Percentiles rank a stretch among this genome's conserved stretches.
These are phyloP conservation scores for Quercus wislizeni DNA, from an alignment of 306 rosid genomes.

Conservation along the genomic window DNA sequence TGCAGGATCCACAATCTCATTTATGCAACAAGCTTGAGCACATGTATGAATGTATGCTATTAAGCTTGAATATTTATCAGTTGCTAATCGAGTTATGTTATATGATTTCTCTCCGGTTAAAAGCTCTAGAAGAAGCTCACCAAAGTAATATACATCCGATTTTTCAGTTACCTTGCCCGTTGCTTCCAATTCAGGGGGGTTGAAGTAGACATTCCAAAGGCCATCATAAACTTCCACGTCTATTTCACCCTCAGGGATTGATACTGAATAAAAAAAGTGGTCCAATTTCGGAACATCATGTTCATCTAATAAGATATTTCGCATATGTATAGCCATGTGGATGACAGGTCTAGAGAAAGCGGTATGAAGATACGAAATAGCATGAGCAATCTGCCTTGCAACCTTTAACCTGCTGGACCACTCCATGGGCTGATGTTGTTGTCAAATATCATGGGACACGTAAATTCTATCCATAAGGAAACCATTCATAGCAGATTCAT, in stretches of 20 bases:
- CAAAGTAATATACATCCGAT: conserved; percentile 9
- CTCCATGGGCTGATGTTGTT: neutral
- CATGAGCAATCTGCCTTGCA: neutral
- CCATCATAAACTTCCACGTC: neutral
- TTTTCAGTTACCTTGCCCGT: neutral
- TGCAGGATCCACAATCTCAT: too few relatives aligned
- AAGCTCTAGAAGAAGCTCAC: neutral
- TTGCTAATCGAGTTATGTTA: too few relatives aligned
- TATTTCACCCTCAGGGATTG: conserved; percentile 11
- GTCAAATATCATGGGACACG: neutral
- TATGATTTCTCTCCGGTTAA: too few relatives aligned
- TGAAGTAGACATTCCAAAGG: too few relatives aligned
- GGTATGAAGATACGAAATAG: neutral
- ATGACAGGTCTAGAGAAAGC: neutral
- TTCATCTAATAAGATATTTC: conserved; percentile 1
- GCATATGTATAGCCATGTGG: neutral
- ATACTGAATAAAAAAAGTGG: neutral
- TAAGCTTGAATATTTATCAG: neutral
- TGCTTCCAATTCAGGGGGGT: neutral
- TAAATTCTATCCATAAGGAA: neutral
- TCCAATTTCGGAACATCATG: neutral
- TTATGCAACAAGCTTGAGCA: neutral
- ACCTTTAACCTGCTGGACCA: neutral
- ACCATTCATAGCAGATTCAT: neutral
- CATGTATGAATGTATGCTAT: neutral